Conservation (phyloP, 352 stramenopile genomes). For the Pythium biforme region DNA sequence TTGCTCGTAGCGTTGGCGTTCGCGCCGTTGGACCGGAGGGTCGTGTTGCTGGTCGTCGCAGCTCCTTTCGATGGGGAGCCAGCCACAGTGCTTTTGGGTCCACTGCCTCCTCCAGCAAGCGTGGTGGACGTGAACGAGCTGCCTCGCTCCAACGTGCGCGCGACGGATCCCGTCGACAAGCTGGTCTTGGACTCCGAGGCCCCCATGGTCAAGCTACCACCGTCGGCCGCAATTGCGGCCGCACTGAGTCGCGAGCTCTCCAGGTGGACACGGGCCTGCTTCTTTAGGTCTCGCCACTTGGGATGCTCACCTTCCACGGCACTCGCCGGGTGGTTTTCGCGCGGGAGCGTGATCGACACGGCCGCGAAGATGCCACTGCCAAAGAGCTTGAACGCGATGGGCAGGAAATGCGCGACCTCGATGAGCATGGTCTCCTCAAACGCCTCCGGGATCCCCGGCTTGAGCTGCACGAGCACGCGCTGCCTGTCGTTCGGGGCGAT, state of each 20-base stretch:
- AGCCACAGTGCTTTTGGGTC: constrained; percentile 9
- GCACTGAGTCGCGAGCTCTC: constrained; percentile 33
- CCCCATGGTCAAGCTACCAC: constrained; percentile 3
- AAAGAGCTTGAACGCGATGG: constrained; percentile 88
- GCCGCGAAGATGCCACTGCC: constrained; percentile 89
- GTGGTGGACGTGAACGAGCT: constrained; percentile 31
- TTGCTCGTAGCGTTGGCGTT: neutral
- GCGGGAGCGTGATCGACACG: constrained; percentile 87
- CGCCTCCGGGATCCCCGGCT: constrained; percentile 82
- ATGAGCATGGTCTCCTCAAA: constrained; percentile 90
- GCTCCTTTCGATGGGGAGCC: constrained; percentile 18
- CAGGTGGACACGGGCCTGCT: constrained; percentile 45
- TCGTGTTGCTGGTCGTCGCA: constrained; percentile 18
- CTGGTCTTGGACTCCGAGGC: constrained; percentile 58
- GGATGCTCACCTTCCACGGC: constrained; percentile 50
- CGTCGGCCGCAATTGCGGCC: constrained; percentile 22
- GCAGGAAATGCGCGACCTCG: constrained; percentile 94
- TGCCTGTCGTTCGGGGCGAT: constrained; percentile 90
- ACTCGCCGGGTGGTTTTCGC: constrained; percentile 63
- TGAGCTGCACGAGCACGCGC: constrained; percentile 83
- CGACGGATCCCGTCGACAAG: constrained; percentile 33
- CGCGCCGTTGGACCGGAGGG: constrained; percentile 16
- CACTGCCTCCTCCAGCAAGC: constrained; percentile 6
- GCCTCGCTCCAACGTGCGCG: constrained; percentile 33
- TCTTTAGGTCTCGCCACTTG: constrained; percentile 78